Evolutionary conservation across 352 stramenopile species (phyloP), one percentile per base, ranked within the genome.

Genomic region (Phytophthora tentaculata): DNA sequence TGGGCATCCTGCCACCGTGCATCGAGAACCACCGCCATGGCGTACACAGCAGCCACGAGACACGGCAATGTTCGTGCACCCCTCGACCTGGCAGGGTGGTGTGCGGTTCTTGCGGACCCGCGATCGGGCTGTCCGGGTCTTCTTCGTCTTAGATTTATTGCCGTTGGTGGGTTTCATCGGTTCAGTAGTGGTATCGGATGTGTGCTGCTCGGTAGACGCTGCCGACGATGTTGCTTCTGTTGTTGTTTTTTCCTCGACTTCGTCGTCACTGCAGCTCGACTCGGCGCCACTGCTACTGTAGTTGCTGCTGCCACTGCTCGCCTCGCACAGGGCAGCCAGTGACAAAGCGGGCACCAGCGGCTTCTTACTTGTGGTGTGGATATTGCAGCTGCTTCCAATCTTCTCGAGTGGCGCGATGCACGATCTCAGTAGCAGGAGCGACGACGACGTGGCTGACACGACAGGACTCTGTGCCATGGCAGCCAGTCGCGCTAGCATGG

Each of bases 41-140:
- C 32, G 32, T 2, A 39, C 32, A 14, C 32, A 39, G 10, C 32
- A 39, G 32, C 74, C 77, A 28, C 73, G 74, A 16, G 81, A 82
- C 32, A 83, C 75, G n/a, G 75, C 80, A 59, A 84, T 83, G 69
- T 87, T 88, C 64, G 72, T 80, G 76, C 82, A 90, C 5, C 80
- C 82, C 19, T 84, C 81, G 28, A 88, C 81, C 26, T 84, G 75
- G 71, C 81, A 90, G 23, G 79, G 81, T 32, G 81, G 79, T 32
- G 79, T 87, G 56, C 77, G 77, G 13, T 65, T 61, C 70, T 86
- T 86, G 39, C 63, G 68, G 16, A 76, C 63, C 13, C 68, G 68
- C 10, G 29, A 62, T 13, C 64, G 64, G 56, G 56, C 32, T 39
- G 32, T 39, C 32, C 32, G 32, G 3, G 32, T 26, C 43, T 61